A percentile compares a stretch with the other conserved stretches of the same genome.
phyloP scores from a whole-genome alignment of 129 eudicot species.

The Flaveria bidentis region DNA sequence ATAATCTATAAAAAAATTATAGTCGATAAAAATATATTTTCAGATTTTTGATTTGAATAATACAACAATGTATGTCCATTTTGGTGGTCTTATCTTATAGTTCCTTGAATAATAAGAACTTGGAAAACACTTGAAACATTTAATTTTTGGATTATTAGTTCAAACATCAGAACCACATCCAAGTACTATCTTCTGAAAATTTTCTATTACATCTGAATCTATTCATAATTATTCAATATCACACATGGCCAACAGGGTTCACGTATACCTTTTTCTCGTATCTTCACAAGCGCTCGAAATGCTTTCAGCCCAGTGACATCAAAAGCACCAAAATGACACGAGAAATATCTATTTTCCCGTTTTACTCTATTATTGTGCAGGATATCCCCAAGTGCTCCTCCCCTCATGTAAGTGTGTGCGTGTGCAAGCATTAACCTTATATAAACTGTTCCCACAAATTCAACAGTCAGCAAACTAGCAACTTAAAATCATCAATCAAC shows the following conservation, averaged over 20 bases:
- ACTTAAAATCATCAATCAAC: conserved; percentile 1
- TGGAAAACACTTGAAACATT: neutral
- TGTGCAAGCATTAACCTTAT: conserved; percentile 40
- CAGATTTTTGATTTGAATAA: neutral
- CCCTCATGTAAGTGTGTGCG: conserved; percentile 45
- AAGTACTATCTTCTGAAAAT: neutral
- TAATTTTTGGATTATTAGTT: neutral
- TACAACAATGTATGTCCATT: neutral
- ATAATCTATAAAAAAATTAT: neutral
- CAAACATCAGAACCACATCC: neutral
- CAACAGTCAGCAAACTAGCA: conserved; percentile 16
- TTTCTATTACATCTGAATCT: neutral
- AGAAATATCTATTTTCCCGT: conserved; percentile 34
- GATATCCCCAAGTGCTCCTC: conserved; percentile 43
- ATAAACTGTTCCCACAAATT: conserved; percentile 31
- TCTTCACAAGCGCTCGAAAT: conserved; percentile 35
- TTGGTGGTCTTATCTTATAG: neutral
- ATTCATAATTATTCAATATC: neutral
- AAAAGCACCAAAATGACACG: conserved; percentile 33
- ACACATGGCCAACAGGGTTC: conserved; percentile 9
- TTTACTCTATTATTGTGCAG: conserved; percentile 24
- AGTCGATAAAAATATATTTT: too few relatives aligned
- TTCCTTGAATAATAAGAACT: neutral
- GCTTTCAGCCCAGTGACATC: conserved; percentile 40
- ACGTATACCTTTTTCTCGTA: conserved; percentile 42